These are phyloP conservation scores for Polysphondylium violaceum DNA, from an alignment of 78 protist genomes.

Conservation along the genomic window DNA sequence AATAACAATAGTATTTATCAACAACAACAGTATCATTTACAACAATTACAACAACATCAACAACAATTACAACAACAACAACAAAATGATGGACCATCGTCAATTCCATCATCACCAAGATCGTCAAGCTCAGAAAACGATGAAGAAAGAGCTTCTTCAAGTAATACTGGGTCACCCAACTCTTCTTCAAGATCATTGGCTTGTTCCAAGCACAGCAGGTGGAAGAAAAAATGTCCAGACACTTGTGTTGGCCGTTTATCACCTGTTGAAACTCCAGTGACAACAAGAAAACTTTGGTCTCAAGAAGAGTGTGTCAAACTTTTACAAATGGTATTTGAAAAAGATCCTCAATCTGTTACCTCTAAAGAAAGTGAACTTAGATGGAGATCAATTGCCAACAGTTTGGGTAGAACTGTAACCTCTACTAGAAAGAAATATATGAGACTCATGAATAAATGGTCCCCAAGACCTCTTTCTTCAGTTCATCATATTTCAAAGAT, in stretches of 20 bases:
- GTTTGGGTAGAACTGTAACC: conserved; percentile 67
- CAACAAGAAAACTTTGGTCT: conserved; percentile 70
- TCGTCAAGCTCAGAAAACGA: neutral
- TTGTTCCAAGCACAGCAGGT: conserved; percentile 48
- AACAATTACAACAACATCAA: conserved; percentile 15
- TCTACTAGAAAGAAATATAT: conserved; percentile 67
- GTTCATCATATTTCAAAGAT: conserved; percentile 63
- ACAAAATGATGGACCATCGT: conserved; percentile 12
- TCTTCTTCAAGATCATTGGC: conserved; percentile 52
- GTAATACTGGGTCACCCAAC: conserved; percentile 26
- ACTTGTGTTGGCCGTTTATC: conserved; percentile 59
- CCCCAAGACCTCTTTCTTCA: conserved; percentile 51
- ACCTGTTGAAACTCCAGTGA: conserved; percentile 38
- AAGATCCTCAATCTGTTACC: conserved; percentile 73
- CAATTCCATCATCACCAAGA: conserved; percentile 1
- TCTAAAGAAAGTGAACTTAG: conserved; percentile 57
- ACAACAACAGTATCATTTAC: conserved; percentile 10
- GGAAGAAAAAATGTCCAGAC: conserved; percentile 73
- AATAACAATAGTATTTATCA: no score
- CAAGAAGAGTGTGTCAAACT: conserved; percentile 63
- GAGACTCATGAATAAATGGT: conserved; percentile 75
- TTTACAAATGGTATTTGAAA: conserved; percentile 67
- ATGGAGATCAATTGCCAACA: conserved; percentile 57
- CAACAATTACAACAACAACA: neutral
- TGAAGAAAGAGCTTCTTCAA: conserved; percentile 8